Conservation (phyloP, 345 rosid species). For the Eucalyptus erythrocorys region DNA sequence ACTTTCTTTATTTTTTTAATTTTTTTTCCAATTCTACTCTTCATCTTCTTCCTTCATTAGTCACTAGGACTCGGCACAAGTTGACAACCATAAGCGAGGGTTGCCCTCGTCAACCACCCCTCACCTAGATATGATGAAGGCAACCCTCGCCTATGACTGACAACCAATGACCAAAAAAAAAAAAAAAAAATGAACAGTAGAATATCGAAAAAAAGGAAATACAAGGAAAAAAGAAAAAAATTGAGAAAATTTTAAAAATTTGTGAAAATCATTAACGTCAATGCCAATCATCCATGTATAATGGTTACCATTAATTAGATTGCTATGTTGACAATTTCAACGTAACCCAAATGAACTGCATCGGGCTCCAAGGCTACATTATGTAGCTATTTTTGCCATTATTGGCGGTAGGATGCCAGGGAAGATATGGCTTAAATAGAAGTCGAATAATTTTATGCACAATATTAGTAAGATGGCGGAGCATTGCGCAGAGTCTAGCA, state of each 20-base stretch:
- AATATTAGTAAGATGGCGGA: background rate
- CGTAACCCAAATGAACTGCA: background rate
- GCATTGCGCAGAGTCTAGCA: background rate
- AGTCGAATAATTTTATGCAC: background rate
- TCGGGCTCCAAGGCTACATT: background rate
- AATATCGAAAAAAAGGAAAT: too few relatives aligned
- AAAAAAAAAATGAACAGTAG: background rate
- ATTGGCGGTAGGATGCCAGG: background rate
- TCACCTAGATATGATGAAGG: background rate
- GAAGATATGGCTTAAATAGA: background rate
- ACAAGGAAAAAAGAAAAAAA: too few relatives aligned
- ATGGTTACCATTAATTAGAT: background rate
- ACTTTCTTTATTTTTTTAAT: background rate
- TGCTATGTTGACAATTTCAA: too few relatives aligned
- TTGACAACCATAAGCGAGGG: background rate
- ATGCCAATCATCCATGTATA: rapidly evolving
- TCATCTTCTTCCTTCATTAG: background rate
- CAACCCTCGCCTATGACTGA: background rate
- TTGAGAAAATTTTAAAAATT: too few relatives aligned
- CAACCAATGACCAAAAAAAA: too few relatives aligned
- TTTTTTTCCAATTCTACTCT: background rate
- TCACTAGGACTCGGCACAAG: background rate
- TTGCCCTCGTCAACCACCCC: background rate
- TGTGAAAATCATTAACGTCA: background rate
- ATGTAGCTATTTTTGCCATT: background rate